Evolutionary conservation across 306 rosid species (phyloP).

Genomic region (Corylus avellana): DNA sequence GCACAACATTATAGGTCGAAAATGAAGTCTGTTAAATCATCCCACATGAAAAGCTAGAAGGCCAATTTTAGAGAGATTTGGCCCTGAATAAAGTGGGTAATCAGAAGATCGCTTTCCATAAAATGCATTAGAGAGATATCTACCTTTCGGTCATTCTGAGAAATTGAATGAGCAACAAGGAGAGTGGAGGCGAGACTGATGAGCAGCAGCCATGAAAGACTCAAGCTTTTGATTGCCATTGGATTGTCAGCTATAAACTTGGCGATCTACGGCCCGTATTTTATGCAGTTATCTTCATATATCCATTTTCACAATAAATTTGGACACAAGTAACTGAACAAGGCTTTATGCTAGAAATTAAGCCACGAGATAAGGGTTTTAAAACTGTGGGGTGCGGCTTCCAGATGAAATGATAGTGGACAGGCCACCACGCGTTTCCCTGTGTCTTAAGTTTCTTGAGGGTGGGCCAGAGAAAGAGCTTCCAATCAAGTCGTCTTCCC

Average conservation of each 20-base stretch:
- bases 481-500: not conserved
- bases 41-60: not conserved
- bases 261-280: too few relatives aligned
- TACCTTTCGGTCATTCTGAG: conserved; percentile 22
- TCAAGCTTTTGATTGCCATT: conserved; percentile 17
- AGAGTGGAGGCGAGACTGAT: conserved; percentile 17
- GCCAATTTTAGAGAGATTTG: not conserved
- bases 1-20: not conserved
- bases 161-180: conserved; percentile 24
- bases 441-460: not conserved
- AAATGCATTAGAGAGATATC: not conserved
- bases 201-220: conserved; percentile 12
- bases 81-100: not conserved
- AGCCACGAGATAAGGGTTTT: too few relatives aligned
- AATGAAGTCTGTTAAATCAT: not conserved
- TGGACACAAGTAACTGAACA: too few relatives aligned
- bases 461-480: not conserved
- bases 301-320: not conserved
- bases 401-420: not conserved
- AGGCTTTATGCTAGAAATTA: too few relatives aligned
- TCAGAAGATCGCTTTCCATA: not conserved
- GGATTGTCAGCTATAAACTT: not conserved
- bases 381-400: not conserved
- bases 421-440: conserved; percentile 10
- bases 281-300: not conserved